These are phyloP conservation scores for Nigrospora sphaerica DNA, from an alignment of 2,329 filamentous ascomycete species.

Conservation along the genomic window DNA sequence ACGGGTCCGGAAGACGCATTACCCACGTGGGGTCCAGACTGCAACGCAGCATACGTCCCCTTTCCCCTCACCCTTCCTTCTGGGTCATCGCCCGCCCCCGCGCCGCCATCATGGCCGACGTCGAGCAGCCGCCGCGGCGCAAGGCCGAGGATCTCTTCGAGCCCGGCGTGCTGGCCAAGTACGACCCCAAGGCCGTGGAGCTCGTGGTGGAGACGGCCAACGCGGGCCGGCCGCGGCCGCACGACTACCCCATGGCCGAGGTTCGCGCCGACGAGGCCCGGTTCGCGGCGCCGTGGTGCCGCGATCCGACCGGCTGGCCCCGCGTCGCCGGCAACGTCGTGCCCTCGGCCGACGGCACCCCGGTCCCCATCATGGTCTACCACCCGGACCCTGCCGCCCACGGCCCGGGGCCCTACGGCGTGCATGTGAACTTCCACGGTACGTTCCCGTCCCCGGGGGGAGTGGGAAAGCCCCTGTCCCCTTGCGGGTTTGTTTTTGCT, in stretches of 20 bases:
- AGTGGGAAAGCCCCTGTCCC: background rate
- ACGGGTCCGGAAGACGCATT: too few species aligned
- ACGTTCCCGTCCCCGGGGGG: background rate
- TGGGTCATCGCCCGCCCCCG: too few species aligned
- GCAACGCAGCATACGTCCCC: too few species aligned
- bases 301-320: slow-evolving; percentile 19
- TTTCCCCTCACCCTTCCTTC: too few species aligned
- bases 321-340: slow-evolving; percentile 18
- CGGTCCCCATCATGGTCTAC: slow-evolving; percentile 23
- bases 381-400: slow-evolving; percentile 19
- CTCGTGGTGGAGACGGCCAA: slow-evolving; percentile 14
- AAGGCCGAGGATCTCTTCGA: slow-evolving; percentile 17
- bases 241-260: slow-evolving; percentile 18
- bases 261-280: slow-evolving; percentile 20
- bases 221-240: slow-evolving; percentile 8
- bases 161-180: slow-evolving; percentile 16
- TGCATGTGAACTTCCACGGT: slow-evolving; percentile 29
- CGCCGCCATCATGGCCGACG: background rate
- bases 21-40: too few species aligned
- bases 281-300: slow-evolving; percentile 15
- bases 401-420: slow-evolving; percentile 23
- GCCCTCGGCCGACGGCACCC: slow-evolving; percentile 18
- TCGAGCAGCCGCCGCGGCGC: background rate
- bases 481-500: background rate
- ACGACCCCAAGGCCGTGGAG: slow-evolving; percentile 23